Conservation (phyloP, 441 rosid genomes). For the Aleurites moluccanus region DNA sequence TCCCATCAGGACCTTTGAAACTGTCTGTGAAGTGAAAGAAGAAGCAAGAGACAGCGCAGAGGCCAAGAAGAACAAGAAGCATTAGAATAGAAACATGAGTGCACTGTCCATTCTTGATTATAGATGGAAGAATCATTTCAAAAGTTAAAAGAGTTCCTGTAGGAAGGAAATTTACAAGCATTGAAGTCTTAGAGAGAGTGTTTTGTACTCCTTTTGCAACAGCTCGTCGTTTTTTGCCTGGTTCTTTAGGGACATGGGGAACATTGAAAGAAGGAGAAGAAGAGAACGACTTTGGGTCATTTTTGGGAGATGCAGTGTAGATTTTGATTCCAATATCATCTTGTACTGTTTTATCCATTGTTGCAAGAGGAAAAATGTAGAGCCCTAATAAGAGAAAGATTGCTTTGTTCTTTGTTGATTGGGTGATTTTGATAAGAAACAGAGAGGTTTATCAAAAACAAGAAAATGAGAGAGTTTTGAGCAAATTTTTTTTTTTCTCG, state of each 20-base stretch:
- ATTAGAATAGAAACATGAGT: slow-evolving; percentile 56
- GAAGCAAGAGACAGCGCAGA: slow-evolving; percentile 84
- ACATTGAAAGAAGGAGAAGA: neutral
- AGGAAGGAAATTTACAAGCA: slow-evolving; percentile 81
- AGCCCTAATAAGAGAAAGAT: neutral
- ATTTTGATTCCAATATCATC: slow-evolving; percentile 33
- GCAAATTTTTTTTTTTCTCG: too few relatives aligned
- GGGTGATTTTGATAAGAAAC: too few relatives aligned
- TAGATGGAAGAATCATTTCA: slow-evolving; percentile 86
- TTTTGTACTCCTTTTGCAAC: slow-evolving; percentile 43
- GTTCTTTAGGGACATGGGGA: slow-evolving; percentile 20
- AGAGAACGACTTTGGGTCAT: slow-evolving; percentile 11
- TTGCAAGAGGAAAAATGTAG: neutral
- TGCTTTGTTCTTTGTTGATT: too few relatives aligned
- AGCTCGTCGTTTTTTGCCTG: slow-evolving; percentile 31
- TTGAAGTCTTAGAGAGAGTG: slow-evolving; percentile 77
- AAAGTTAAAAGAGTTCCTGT: slow-evolving; percentile 88
- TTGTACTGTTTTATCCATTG: slow-evolving; percentile 31
- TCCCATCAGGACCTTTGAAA: slow-evolving; percentile 70
- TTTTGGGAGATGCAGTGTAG: slow-evolving; percentile 30
- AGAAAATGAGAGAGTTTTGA: too few relatives aligned
- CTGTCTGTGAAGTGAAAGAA: slow-evolving; percentile 94
- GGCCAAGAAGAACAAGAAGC: slow-evolving; percentile 60
- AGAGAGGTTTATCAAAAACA: too few relatives aligned
- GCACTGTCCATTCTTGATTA: slow-evolving; percentile 66